A percentile compares a stretch with the other conserved stretches of the same genome.
Conservation (phyloP, 345 rosid species). For the Gossypium sturtianum region DNA sequence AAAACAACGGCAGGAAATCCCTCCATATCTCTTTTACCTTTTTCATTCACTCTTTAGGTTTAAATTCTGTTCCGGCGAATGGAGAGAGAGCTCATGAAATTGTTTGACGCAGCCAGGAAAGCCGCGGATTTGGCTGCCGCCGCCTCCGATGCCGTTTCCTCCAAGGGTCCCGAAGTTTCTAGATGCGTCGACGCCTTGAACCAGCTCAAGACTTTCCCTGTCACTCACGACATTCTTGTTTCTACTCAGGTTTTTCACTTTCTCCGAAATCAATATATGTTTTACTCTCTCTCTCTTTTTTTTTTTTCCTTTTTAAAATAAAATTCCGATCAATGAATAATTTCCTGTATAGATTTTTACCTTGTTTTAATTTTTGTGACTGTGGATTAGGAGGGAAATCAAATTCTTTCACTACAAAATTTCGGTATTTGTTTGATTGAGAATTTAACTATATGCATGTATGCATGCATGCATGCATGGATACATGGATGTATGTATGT, state of each 20-base stretch:
- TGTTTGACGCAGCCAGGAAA: slow-evolving; percentile 82
- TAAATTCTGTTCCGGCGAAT: slow-evolving; percentile 21
- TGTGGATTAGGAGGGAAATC: neutral
- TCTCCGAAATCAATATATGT: neutral
- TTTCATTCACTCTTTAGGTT: neutral
- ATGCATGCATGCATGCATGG: neutral
- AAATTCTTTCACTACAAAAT: neutral
- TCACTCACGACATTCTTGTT: slow-evolving; percentile 10
- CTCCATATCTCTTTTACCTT: too few species aligned
- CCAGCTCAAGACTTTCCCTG: slow-evolving; percentile 14
- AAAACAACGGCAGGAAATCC: too few species aligned
- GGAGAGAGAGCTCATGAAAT: slow-evolving; percentile 70
- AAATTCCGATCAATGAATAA: neutral
- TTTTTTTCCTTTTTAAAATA: too few species aligned
- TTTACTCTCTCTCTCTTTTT: neutral
- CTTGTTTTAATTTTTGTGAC: neutral
- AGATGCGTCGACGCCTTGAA: slow-evolving; percentile 16
- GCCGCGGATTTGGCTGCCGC: slow-evolving; percentile 45
- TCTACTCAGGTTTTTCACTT: neutral
- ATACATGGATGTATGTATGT: too few species aligned
- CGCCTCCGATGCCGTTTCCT: neutral
- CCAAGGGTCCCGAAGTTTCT: slow-evolving; percentile 4
- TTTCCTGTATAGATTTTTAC: neutral
- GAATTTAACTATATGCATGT: neutral
- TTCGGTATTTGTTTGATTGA: neutral